A percentile compares a stretch with the other conserved stretches of the same genome.
Conservation (phyloP, 2,329 filamentous ascomycete genomes). For the Torrubiellomyces zombiae region DNA sequence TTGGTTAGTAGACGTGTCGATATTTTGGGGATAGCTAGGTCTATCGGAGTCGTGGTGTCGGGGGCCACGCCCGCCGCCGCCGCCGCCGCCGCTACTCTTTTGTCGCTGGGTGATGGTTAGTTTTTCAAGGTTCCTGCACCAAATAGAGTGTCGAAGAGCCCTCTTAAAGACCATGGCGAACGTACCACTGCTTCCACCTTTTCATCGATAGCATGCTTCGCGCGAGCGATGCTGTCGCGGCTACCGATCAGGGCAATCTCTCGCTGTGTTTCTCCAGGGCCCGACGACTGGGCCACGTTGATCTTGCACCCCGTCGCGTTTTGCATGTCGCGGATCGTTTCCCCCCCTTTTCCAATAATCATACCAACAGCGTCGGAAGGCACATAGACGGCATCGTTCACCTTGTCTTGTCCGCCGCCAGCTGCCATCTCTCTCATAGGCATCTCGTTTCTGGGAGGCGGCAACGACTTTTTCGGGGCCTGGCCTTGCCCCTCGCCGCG, state of each 20-base stretch:
- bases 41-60: conserved; percentile 38
- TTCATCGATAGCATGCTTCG: conserved; percentile 74
- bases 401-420: conserved; percentile 38
- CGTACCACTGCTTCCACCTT: conserved; percentile 81
- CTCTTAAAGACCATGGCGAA: no score
- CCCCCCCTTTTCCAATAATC: conserved; percentile 90
- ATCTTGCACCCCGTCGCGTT: conserved; percentile 80
- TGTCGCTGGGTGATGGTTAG: conserved; percentile 27
- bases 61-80: conserved; percentile 22
- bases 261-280: conserved; percentile 61
- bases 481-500: conserved; percentile 32
- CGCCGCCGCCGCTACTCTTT: conserved; percentile 34
- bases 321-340: conserved; percentile 92
- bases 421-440: conserved; percentile 17
- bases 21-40: conserved; percentile 31
- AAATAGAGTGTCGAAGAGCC: not conserved
- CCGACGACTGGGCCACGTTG: conserved; percentile 72
- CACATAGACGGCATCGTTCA: conserved; percentile 69
- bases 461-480: conserved; percentile 13
- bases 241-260: conserved; percentile 76
- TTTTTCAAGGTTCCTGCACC: no score
- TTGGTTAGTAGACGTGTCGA: conserved; percentile 25
- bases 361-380: conserved; percentile 87
- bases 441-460: conserved; percentile 14
- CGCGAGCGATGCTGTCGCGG: conserved; percentile 59